Evolutionary conservation across 306 rosid genomes (phyloP), one percentile per base, ranked within the genome.

Genomic region (Cicer cuneatum): DNA sequence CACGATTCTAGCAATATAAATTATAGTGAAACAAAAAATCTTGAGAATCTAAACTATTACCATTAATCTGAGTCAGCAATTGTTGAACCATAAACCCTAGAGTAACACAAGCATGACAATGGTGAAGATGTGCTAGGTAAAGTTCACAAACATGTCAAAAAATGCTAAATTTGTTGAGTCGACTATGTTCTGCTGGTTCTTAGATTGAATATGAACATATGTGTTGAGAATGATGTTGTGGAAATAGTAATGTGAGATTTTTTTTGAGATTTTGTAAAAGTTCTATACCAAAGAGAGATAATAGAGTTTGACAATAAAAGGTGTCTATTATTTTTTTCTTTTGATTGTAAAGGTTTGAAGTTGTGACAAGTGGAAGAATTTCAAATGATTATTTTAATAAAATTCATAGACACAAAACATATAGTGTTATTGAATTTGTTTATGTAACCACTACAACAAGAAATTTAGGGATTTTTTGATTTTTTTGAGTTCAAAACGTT

Each of bases 1-100:
- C 13, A 85, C 90, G 40, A 94, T 66, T 42, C 93, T 97, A 80
- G 96, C 96, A 69, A 89, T 88, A 80, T 91, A 94, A 37, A 91
- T 83, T 63, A 89, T 12, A 5, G 87, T 18, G 41, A 72, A 88
- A 72, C 82, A 83, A 80, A 85, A 94, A 94, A 67, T 82, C 83
- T 51, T 2, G 61, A 33, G 81, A 58, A 69, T 91, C 90, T 21
- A 97, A 94, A 65, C 53, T 4, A 57, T 94, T 91, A 77, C 93
- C 97, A 71, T 87, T 94, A 14, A 82, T 62, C 0, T 63, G 0
- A 67, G 19, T 71, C 52, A 94, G 76, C 42, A 2, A 13, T 8
- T 69, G 61, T 42, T 68, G 86, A 71, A 82, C 79, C 77, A 60
- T 68, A 7, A n/a, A 15, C 0, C 91, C 96, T 29, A 92, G 94